Conservation (phyloP, 345 rosid species). For the Anastatica hierochuntica region DNA sequence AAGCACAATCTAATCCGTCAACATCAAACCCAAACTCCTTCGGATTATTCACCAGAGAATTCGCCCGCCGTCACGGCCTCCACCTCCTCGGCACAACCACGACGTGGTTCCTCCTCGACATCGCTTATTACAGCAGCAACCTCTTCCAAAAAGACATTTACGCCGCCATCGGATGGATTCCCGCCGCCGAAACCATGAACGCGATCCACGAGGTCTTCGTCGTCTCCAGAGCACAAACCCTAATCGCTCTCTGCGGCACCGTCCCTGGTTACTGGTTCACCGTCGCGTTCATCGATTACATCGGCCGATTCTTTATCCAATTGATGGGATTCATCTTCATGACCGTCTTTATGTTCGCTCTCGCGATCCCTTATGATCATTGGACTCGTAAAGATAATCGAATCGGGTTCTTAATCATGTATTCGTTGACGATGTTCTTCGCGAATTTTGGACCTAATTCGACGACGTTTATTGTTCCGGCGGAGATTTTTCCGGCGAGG, state of each 20-base stretch:
- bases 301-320: conserved; percentile 63
- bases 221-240: conserved; percentile 44
- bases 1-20: too few species aligned
- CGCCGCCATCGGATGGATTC: conserved; percentile 41
- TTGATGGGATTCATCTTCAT: conserved; percentile 54
- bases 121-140: conserved; percentile 62
- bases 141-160: conserved; percentile 62
- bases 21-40: not conserved
- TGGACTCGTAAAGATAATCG: conserved; percentile 36
- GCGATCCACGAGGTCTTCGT: conserved; percentile 52
- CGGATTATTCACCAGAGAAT: conserved; percentile 38
- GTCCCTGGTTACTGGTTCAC: conserved; percentile 79
- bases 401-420: conserved; percentile 42
- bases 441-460: conserved; percentile 63
- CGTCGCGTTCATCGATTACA: conserved; percentile 44
- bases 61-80: conserved; percentile 41
- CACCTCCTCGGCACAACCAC: conserved; percentile 58
- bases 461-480: conserved; percentile 39
- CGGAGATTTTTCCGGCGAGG: conserved; percentile 38
- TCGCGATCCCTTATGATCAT: conserved; percentile 57
- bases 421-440: conserved; percentile 52
- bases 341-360: conserved; percentile 58
- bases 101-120: conserved; percentile 67
- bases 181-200: conserved; percentile 39
- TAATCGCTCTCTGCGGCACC: conserved; percentile 47